Base-by-base conservation (phyloP, 2,329 filamentous ascomycete genomes). In the Epicoccum nigrum region DNA sequence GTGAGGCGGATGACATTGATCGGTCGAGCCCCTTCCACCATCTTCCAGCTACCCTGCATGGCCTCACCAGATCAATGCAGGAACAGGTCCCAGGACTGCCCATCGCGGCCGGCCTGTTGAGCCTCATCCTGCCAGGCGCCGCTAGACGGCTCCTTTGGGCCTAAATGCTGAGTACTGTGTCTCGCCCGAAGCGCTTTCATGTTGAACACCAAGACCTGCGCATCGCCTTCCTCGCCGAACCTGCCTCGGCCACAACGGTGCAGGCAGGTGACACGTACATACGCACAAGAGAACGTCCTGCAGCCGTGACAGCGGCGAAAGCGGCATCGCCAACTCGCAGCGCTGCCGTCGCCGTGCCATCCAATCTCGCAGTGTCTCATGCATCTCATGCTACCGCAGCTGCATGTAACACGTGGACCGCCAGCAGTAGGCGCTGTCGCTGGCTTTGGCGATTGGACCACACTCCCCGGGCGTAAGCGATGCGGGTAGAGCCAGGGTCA, bases 401-500 rank as follows among this genome's bases (percentile, higher is more conserved):
- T 52, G 49, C 43, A 47, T 43, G 44, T 55, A 53, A 63, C 60
- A 63, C 60, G 60, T 62, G 56, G 60, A 60, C 49, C 17, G 44
- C 38, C 49, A 46, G 43, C 49, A 32, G 43, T 37, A 43, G 43
- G 38, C 38, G 15, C 17, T 39, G 8, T 52, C 49, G 49, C 49
- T 30, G 33, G 25, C 20, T 12, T 13, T n/a, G 39, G 51, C 45
- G 45, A 54, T 54, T 54, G 51, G 51, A 31, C 21, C 15, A 8
- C 32, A 31, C 16, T 27, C 19, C 23, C 37, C 39, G 21, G 21
- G 17, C 30, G 39, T 27, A 23, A 42, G 33, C 42, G 37, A 33
- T 46, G 32, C 19, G 40, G 35, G 16, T 31, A 19, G 32, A 35
- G 32, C 39, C 49, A 47, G 49, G 35, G 38, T 32, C 33, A 52